Percentiles rank a stretch among this genome's conserved stretches.
Evolutionary conservation across 345 rosid genomes (phyloP).

Genomic region (Erysimum cheiranthoides): DNA sequence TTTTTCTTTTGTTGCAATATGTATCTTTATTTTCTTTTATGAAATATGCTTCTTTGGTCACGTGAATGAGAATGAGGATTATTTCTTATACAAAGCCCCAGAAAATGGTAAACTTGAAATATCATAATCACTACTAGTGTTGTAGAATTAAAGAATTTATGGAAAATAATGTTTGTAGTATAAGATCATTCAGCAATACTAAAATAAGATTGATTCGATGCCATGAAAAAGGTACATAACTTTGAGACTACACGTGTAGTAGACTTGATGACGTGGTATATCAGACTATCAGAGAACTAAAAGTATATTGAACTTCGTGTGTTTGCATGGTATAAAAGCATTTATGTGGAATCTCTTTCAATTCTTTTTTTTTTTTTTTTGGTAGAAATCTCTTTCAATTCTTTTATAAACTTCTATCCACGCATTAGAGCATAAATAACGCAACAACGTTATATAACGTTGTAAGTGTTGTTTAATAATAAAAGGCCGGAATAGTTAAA

Average conservation of each 20-base stretch:
- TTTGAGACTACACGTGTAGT: too few relatives aligned
- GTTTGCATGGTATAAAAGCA: neutral
- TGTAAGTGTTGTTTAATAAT: too few relatives aligned
- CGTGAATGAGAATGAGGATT: slow-evolving; percentile 24
- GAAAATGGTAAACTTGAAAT: neutral
- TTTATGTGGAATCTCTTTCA: neutral
- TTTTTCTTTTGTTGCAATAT: slow-evolving; percentile 15
- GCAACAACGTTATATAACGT: too few relatives aligned
- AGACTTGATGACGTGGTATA: too few relatives aligned
- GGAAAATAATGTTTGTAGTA: neutral
- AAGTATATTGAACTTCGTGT: too few relatives aligned
- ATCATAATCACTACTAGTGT: neutral
- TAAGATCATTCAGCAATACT: neutral
- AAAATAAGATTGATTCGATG: neutral
- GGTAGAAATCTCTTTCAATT: too few relatives aligned
- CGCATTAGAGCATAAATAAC: too few relatives aligned
- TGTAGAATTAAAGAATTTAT: neutral
- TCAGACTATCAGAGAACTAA: neutral
- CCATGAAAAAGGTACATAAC: neutral
- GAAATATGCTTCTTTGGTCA: slow-evolving; percentile 29
- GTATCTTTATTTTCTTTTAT: slow-evolving; percentile 30
- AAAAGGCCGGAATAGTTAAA: too few relatives aligned
- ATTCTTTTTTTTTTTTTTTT: too few relatives aligned
- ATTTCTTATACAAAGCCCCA: neutral
- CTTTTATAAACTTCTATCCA: too few relatives aligned